These are phyloP conservation scores for Lactarius deliciosus DNA, from an alignment of 768 basidiomycete species.

Conservation along the genomic window DNA sequence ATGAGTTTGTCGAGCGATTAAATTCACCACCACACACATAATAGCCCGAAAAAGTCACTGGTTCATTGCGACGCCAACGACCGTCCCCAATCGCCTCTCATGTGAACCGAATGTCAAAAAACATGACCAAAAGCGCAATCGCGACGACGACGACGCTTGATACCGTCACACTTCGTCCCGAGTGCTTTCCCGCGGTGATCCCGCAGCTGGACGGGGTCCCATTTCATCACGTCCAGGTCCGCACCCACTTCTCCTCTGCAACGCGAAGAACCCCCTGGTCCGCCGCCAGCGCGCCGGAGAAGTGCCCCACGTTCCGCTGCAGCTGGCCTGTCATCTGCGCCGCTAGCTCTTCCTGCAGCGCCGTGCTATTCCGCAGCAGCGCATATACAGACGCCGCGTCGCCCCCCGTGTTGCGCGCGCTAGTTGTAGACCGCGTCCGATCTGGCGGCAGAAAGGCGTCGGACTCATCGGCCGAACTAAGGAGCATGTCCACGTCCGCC, in stretches of 20 bases:
- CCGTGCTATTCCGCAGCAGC: constrained; percentile 49
- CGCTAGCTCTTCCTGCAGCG: constrained; percentile 27
- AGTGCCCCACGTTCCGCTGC: constrained; percentile 77
- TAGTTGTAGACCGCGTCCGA: constrained; percentile 9
- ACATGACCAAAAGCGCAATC: constrained; percentile 68
- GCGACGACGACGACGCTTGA: constrained; percentile 59
- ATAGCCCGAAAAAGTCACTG: too few relatives aligned
- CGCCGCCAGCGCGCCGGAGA: constrained; percentile 66
- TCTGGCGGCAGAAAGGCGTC: constrained; percentile 34
- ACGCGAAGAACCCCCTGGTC: constrained; percentile 70
- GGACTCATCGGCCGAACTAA: constrained; percentile 24
- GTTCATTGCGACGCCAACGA: too few relatives aligned
- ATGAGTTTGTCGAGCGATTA: too few relatives aligned
- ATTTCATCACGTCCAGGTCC: constrained; percentile 66
- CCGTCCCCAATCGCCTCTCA: constrained; percentile 30
- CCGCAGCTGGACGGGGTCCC: constrained; percentile 52
- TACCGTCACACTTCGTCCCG: constrained; percentile 55
- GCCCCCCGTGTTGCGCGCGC: constrained; percentile 19
- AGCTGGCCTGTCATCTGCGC: constrained; percentile 83
- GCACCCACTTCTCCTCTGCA: constrained; percentile 67
- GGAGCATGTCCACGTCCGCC: constrained; percentile 15
- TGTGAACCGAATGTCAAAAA: constrained; percentile 68
- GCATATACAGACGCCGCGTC: constrained; percentile 37
- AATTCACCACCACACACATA: too few relatives aligned
- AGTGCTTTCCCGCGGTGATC: constrained; percentile 47